A percentile compares a stretch with the other conserved stretches of the same genome.
phyloP scores from a whole-genome alignment of 352 stramenopile species.

The Phytophthora quininea region DNA sequence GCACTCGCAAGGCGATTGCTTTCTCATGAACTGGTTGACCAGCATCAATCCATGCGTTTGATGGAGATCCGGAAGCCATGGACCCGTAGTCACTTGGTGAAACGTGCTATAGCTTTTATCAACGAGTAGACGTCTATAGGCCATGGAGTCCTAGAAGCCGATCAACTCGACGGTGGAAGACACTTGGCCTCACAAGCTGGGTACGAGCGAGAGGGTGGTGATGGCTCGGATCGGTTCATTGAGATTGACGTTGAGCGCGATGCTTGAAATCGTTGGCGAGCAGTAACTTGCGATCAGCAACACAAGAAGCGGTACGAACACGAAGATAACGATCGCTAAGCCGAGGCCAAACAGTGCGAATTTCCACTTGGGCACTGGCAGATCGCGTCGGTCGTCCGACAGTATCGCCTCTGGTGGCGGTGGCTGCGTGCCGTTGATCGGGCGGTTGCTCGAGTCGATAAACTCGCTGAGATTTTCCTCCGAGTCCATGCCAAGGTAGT shows the following conservation, averaged over 20 bases:
- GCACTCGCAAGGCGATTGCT: no score
- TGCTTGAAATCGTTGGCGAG: constrained; percentile 27
- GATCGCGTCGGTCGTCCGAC: constrained; percentile 22
- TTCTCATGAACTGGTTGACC: neutral
- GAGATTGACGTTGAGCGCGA: constrained; percentile 48
- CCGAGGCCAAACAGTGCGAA: constrained; percentile 8
- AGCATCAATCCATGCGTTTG: neutral
- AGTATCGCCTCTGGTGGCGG: constrained; percentile 20
- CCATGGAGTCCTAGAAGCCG: no score
- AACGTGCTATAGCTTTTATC: no score
- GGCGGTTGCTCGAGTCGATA: constrained; percentile 30
- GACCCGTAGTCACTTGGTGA: no score
- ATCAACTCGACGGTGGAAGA: neutral
- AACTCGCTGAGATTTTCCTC: constrained; percentile 26
- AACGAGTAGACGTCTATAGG: no score
- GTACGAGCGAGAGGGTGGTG: constrained; percentile 25
- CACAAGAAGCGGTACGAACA: constrained; percentile 21
- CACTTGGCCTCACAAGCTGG: neutral
- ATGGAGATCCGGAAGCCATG: neutral
- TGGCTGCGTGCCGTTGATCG: constrained; percentile 28
- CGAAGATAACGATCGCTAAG: constrained; percentile 9
- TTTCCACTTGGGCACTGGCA: constrained; percentile 14
- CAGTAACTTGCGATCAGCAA: constrained; percentile 31
- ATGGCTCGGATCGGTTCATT: constrained; percentile 42
- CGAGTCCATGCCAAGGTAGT: constrained; percentile 33